Conservation (phyloP, 257 asterid species). For the Plantago major region DNA sequence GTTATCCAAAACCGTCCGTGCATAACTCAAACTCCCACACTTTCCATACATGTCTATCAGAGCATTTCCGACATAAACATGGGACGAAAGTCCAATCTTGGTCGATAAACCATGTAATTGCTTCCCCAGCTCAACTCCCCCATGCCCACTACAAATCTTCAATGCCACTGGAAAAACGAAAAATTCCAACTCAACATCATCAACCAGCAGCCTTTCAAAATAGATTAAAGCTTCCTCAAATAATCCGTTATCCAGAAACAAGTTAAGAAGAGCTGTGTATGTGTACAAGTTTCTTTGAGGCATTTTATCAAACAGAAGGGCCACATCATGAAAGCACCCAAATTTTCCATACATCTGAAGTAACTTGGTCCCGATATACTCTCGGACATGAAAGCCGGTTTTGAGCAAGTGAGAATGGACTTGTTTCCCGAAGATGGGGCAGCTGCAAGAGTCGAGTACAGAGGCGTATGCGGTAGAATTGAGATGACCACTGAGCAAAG, state of each 20-base stretch:
- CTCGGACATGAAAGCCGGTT: constrained; percentile 51
- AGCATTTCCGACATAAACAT: constrained; percentile 64
- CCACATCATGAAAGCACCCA: constrained; percentile 31
- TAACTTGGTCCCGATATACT: constrained; percentile 56
- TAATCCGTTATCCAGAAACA: constrained; percentile 36
- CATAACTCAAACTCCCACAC: constrained; percentile 52
- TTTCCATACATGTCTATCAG: constrained; percentile 79
- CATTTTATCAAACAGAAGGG: constrained; percentile 56
- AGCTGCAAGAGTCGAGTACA: constrained; percentile 48
- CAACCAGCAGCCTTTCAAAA: constrained; percentile 36
- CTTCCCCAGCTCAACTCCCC: constrained; percentile 60
- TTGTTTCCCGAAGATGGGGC: constrained; percentile 41
- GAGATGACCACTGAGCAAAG: constrained; percentile 23
- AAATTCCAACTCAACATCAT: constrained; percentile 61
- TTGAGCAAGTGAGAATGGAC: constrained; percentile 64
- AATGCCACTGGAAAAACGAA: constrained; percentile 58
- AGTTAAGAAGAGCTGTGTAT: constrained; percentile 41
- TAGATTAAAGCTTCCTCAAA: constrained; percentile 40
- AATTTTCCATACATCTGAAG: constrained; percentile 51
- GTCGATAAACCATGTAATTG: constrained; percentile 55
- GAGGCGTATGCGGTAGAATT: constrained; percentile 52
- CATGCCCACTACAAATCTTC: constrained; percentile 63
- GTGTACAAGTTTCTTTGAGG: constrained; percentile 51
- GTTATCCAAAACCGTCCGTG: constrained; percentile 37
- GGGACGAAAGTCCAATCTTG: constrained; percentile 45